Conservation (phyloP, 257 asterid species). For the Cinchona pubescens region DNA sequence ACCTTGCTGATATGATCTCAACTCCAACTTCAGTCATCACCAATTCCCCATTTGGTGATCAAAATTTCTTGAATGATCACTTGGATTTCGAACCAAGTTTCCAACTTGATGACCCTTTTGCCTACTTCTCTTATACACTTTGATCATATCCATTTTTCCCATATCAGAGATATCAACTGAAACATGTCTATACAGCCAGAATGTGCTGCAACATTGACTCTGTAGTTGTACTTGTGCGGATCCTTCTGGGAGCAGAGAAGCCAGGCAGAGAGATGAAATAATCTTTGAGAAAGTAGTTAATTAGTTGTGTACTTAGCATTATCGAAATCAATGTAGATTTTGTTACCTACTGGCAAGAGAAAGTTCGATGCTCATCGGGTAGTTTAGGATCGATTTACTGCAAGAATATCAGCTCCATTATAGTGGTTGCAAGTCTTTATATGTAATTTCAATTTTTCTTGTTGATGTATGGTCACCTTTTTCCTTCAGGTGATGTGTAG, state of each 20-base stretch:
- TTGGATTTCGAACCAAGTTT: slow-evolving; percentile 31
- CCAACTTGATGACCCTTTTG: slow-evolving; percentile 37
- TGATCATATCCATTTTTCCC: neutral
- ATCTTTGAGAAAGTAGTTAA: slow-evolving; percentile 9
- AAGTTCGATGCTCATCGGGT: neutral
- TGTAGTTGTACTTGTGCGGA: neutral
- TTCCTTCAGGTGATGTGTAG: slow-evolving; percentile 5
- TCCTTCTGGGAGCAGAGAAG: slow-evolving; percentile 7
- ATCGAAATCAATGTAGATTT: slow-evolving; percentile 7
- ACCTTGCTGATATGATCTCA: slow-evolving; percentile 46
- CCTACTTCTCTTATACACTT: slow-evolving; percentile 28
- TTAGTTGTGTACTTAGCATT: neutral
- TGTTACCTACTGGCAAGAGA: neutral
- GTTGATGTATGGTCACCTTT: neutral
- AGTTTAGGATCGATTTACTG: slow-evolving; percentile 5
- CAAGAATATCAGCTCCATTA: neutral
- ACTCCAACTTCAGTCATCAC: slow-evolving; percentile 38
- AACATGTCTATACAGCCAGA: neutral
- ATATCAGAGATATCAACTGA: neutral
- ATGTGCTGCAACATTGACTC: neutral
- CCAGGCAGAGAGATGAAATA: slow-evolving; percentile 10
- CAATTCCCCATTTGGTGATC: slow-evolving; percentile 34
- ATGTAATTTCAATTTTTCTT: neutral
- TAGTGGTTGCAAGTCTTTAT: neutral
- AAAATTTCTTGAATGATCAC: slow-evolving; percentile 39